These are phyloP conservation scores for Tetrapisispora pingtungensis DNA, from an alignment of 805 yeast genomes.

Conservation along the genomic window DNA sequence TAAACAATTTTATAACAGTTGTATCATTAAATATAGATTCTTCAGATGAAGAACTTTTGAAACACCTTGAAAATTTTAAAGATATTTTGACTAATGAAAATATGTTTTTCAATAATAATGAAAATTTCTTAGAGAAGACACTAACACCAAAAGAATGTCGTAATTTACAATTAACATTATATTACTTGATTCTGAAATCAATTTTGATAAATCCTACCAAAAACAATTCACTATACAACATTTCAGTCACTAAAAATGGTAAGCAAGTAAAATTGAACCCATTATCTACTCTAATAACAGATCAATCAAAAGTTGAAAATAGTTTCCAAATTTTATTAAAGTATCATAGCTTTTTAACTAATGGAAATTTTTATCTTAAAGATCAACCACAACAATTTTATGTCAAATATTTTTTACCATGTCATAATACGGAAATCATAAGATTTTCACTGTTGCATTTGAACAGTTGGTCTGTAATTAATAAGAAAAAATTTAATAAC, in stretches of 20 bases:
- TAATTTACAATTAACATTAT: constrained; percentile 23
- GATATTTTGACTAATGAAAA: constrained; percentile 9
- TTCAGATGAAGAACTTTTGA: constrained; percentile 8
- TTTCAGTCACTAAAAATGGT: background rate
- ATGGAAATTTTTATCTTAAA: constrained; percentile 7
- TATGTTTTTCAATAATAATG: constrained; percentile 1
- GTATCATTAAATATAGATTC: constrained; percentile 8
- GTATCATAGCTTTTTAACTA: constrained; percentile 20
- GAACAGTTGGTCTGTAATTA: constrained; percentile 13
- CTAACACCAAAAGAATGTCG: constrained; percentile 14
- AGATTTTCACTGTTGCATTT: constrained; percentile 16
- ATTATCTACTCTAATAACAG: background rate
- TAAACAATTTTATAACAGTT: constrained; percentile 13
- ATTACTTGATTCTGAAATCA: constrained; percentile 13
- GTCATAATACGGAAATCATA: constrained; percentile 20
- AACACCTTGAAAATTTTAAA: constrained; percentile 17
- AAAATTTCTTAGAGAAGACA: constrained; percentile 1
- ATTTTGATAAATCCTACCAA: constrained; percentile 1
- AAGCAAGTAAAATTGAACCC: background rate
- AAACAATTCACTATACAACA: background rate
- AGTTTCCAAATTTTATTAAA: constrained; percentile 24
- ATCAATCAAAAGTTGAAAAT: constrained; percentile 10
- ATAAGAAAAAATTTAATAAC: background rate
- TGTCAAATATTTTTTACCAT: constrained; percentile 21
- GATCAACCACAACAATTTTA: constrained; percentile 19